Evolutionary conservation across 805 yeast genomes (phyloP), one percentile per base, ranked within the genome.

Genomic region (Saccharomycopsis sp.): DNA sequence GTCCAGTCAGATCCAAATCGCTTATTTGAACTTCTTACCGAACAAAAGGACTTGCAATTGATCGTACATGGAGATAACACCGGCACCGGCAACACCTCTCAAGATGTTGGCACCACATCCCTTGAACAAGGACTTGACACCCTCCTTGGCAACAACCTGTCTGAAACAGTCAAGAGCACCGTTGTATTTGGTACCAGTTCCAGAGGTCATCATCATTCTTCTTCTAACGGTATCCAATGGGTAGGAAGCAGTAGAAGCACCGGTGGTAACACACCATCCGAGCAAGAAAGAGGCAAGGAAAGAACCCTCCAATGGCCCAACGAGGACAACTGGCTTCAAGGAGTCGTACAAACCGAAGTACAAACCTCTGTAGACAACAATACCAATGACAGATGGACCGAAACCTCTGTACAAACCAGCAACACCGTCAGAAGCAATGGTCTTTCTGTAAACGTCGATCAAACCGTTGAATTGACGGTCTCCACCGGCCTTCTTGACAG

Each of bases 121-220:
- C 85, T 89, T 91, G 92, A 91, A 91, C 79, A 91, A 83, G 70
- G 97, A 89, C 63, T 74, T 71, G 71, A 89, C 78, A 89, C 97
- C 97, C 80, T 91, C 97, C 75, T 94, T 90, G 68, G 96, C 96
- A 70, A 91, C 92, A 75, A 91, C 89, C 81, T 90, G 79, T 70
- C 75, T 79, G 89, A 88, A 85, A 79, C 94, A 89, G 78, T 91
- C 97, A 76, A 89, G 82, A 69, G 97, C 96, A 81, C 96, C 94
- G 74, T 84, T 79, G 83, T 91, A 91, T 82, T 91, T 91, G 71
- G 91, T 96, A 73, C 96, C 96, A 82, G 90, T 96, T 79, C 97
- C 97, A 69, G 97, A 91, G 70, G 97, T 91, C 97, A 91, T 91
- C 97, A 91, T 91, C 97, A 91, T 91, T 88, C 97, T 90, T 89